Evolutionary conservation across 225 moss, liverwort and hornwort genomes (phyloP).

Genomic region (Marchantia paleacea): DNA sequence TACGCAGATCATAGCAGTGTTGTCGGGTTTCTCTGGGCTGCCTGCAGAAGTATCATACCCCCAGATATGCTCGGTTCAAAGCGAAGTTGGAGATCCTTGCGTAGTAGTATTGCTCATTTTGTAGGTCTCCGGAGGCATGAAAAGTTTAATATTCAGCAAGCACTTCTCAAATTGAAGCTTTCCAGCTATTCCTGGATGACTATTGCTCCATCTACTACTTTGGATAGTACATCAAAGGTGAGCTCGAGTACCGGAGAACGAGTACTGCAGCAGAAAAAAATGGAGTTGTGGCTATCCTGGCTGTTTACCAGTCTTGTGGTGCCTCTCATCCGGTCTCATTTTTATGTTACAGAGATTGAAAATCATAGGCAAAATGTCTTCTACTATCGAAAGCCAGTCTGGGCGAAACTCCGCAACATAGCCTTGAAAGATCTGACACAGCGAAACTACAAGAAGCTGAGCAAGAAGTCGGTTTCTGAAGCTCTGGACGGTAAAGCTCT

Average conservation of each 20-base stretch:
- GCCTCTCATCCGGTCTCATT: conserved; percentile 78
- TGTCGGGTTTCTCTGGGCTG: conserved; percentile 84
- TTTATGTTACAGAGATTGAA: conserved; percentile 93
- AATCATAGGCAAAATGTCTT: conserved; percentile 80
- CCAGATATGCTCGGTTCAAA: conserved; percentile 61
- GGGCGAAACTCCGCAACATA: conserved; percentile 73
- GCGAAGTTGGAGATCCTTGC: conserved; percentile 63
- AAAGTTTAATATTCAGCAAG: conserved; percentile 61
- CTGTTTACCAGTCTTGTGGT: conserved; percentile 65
- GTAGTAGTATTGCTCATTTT: conserved; percentile 79
- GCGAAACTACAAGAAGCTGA: conserved; percentile 60
- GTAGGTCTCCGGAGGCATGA: conserved; percentile 82
- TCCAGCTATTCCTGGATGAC: conserved; percentile 53
- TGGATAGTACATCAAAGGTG: background rate
- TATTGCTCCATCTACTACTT: background rate
- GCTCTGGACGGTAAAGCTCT: conserved; percentile 57
- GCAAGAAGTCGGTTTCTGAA: conserved; percentile 52
- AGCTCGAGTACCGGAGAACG: conserved; percentile 11
- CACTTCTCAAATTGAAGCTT: conserved; percentile 51
- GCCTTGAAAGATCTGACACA: conserved; percentile 62
- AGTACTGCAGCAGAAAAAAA: conserved; percentile 46
- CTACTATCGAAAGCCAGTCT: conserved; percentile 93
- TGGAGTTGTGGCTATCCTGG: conserved; percentile 81
- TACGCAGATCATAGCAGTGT: conserved; percentile 67
- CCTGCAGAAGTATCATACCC: conserved; percentile 77